A percentile compares a stretch with the other conserved stretches of the same genome.
phyloP scores from a whole-genome alignment of 2,329 filamentous ascomycete species.

The Fusarium sp. region DNA sequence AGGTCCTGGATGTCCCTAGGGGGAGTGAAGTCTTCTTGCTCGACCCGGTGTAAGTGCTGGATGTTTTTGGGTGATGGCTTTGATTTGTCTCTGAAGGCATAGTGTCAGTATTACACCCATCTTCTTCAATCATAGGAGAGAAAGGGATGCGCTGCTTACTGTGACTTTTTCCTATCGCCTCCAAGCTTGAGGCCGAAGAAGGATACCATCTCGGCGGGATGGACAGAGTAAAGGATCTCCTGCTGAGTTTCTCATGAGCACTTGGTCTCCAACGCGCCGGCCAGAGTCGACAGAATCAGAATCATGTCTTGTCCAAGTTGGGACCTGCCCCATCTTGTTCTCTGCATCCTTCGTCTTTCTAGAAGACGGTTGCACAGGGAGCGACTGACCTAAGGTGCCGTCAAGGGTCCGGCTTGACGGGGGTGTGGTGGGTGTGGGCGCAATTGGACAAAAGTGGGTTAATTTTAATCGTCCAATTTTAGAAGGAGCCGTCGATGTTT shows the following conservation, averaged over 20 bases:
- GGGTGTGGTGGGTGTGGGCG: slow-evolving; percentile 33
- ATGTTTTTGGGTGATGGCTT: slow-evolving; percentile 34
- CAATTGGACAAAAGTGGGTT: slow-evolving; percentile 30
- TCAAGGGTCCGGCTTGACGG: slow-evolving; percentile 37
- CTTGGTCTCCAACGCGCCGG: slow-evolving; percentile 1
- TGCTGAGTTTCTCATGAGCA: slow-evolving; percentile 31
- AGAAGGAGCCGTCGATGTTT: slow-evolving; percentile 10
- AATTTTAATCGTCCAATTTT: slow-evolving; percentile 43
- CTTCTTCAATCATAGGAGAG: neutral
- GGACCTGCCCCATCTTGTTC: neutral
- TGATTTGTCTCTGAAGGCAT: slow-evolving; percentile 40
- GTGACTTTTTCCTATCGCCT: slow-evolving; percentile 71
- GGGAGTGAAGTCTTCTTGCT: slow-evolving; percentile 6
- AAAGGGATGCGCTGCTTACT: slow-evolving; percentile 53
- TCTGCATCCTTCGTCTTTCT: slow-evolving; percentile 32
- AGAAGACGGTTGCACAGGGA: slow-evolving; percentile 38
- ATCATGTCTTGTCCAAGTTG: slow-evolving; percentile 9
- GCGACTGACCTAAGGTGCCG: slow-evolving; percentile 30
- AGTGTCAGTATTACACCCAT: slow-evolving; percentile 8
- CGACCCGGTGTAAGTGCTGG: slow-evolving; percentile 27
- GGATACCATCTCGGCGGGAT: slow-evolving; percentile 65
- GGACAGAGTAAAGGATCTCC: slow-evolving; percentile 9
- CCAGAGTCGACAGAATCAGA: neutral
- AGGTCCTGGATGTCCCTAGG: slow-evolving; percentile 34
- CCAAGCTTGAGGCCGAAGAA: slow-evolving; percentile 73